Evolutionary conservation across 768 basidiomycete species (phyloP).

Genomic region (Rhizopogon roseolus): DNA sequence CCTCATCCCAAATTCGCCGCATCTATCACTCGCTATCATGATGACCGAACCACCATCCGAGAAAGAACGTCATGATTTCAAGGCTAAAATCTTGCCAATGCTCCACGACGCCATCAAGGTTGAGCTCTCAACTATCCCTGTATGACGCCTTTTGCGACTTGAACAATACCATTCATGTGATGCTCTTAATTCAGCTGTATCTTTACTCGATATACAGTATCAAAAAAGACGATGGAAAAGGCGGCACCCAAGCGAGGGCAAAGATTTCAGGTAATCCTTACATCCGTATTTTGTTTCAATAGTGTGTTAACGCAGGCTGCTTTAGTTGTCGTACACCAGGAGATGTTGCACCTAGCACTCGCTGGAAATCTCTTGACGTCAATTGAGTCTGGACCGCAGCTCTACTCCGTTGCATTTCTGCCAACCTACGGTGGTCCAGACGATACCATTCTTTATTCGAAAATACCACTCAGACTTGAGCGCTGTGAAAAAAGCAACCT

Average conservation of each 20-base stretch:
- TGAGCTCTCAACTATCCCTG: conserved; percentile 3
- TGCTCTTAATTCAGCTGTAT: background rate
- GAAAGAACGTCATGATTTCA: background rate
- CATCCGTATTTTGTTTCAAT: background rate
- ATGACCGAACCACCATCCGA: background rate
- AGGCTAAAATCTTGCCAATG: background rate
- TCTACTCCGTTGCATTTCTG: conserved; percentile 2
- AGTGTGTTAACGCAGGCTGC: background rate
- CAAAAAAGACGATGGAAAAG: background rate
- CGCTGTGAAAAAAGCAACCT: conserved; percentile 9
- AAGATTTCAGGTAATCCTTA: conserved; percentile 1
- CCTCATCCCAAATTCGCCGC: background rate
- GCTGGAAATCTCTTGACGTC: conserved; percentile 11
- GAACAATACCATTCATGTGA: background rate
- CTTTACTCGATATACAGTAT: conserved; percentile 6
- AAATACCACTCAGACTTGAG: conserved; percentile 8
- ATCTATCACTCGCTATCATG: background rate
- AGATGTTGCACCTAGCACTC: conserved; percentile 14
- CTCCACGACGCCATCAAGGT: background rate
- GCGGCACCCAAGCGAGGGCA: background rate
- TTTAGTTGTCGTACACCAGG: conserved; percentile 12
- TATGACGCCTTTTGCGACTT: background rate
- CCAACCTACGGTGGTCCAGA: conserved; percentile 3
- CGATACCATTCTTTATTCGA: conserved; percentile 4
- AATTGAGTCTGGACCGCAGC: conserved; percentile 2